Base-by-base conservation (phyloP, 805 yeast genomes). In the Monosporozyma servazzii region DNA sequence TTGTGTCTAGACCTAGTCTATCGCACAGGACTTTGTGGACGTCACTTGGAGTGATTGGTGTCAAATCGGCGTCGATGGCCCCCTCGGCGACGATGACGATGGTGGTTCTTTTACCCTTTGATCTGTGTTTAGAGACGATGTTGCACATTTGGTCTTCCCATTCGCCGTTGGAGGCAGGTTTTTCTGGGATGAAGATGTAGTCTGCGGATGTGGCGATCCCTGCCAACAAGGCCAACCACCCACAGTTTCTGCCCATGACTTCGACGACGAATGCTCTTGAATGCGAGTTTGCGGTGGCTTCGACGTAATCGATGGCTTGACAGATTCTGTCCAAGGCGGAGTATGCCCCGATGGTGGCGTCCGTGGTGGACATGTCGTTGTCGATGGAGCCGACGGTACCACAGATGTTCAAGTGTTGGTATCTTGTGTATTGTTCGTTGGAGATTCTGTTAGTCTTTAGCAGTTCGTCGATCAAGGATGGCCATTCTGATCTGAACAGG, bases 241-340 rank as follows among this genome's bases (percentile, higher is more conserved):
- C 95, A 73, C 95, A 86, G 66, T 86, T 89, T 69, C 95, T 76
- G 54, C 95, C 95, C 95, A 86, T 86, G 18, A 86, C 95, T 71
- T 86, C 95, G 42, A 86, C 81, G 41, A 86, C 87, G 62, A 86
- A 86, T 3, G 91, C 93, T 64, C 95, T 73, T 30, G 88, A 84
- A 66, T 86, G 95, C 1, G 90, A 84, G 49, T 79, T 78, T 23
- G 95, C 95, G 23, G 95, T 86, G 23, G 90, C 88, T 65, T 85
- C 91, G 54, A 86, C 85, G 63, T 83, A 86, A 68, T 86, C 95
- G 56, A 86, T 57, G 33, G 82, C 80, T 62, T 82, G 80, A 60
- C 86, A 79, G 57, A 85, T 85, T 64, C 91, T 73, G 52, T 81
- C 89, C 53, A 85, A 72, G 1, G 90, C 80, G n/a, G 89, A 83